Evolutionary conservation across 768 basidiomycete genomes (phyloP), one percentile per base, ranked within the genome.

Genomic region (Rhodosporidiobolus sp.): DNA sequence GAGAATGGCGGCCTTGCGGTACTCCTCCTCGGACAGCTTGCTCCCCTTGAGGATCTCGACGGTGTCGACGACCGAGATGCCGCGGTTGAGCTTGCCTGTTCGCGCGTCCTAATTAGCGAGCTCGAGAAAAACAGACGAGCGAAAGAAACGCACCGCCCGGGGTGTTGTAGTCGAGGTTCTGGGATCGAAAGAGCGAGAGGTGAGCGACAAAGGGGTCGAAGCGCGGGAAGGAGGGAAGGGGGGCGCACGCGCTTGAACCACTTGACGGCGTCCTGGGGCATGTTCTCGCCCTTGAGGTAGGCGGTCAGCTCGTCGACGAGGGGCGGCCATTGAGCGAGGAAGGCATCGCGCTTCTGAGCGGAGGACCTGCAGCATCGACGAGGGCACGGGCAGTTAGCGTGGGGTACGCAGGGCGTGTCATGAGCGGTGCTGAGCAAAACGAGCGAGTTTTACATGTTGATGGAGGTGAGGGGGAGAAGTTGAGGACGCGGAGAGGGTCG

Each of bases 11-110:
- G 92, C 87, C 76, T 90, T 88, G 82, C 89, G 84, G 83, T 95
- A 97, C 83, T 97, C 94, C 10, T 90, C 87, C 0, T 93, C 91
- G 0, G 84, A 84, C 73, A 95, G 82, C 26, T 82, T 58, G 4
- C 86, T 83, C 2, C 90, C 91, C 70, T 89, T 87, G 71, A 98
- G 82, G 80, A 97, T 94, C 82, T 92, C 88, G 63, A 89, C 90
- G 6, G 92, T 90, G 81, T 97, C 95, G 57, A 94, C 89, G 77
- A 96, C 94, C 19, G 92, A 93, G 83, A 97, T 85, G n/a, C 95
- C 94, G 48, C 95, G 88, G 82, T 96, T 98, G 65, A 97, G 88
- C 82, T 98, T 98, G 6, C 93, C 94, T 53, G 73, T 20, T 5
- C 28, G 22, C 6, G 43, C n/a, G 50, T 20, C 20, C 30, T 14